phyloP scores from a whole-genome alignment of 441 rosid genomes.

The Populus tomentosa region DNA sequence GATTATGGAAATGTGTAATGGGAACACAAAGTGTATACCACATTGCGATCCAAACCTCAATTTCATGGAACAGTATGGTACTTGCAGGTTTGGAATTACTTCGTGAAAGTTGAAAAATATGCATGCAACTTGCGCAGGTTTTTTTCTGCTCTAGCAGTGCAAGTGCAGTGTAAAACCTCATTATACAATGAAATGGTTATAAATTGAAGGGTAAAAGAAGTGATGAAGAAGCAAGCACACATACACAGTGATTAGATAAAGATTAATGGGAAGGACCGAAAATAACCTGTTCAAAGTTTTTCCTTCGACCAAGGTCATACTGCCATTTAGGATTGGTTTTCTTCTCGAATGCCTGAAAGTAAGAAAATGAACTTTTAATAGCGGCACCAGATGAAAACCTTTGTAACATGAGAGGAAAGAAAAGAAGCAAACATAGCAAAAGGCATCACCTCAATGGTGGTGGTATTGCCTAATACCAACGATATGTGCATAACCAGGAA shows the following conservation, averaged over 20 bases:
- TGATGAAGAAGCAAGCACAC: neutral
- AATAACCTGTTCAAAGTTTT: conserved; percentile 58
- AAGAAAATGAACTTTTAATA: conserved; percentile 3
- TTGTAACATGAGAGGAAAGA: neutral
- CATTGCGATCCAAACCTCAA: neutral
- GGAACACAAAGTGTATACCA: neutral
- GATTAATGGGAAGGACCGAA: neutral
- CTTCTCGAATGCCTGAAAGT: conserved; percentile 76
- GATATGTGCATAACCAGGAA: conserved; percentile 77
- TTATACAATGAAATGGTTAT: neutral
- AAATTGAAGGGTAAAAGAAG: neutral
- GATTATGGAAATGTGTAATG: conserved; percentile 1
- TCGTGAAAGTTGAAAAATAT: conserved; percentile 5
- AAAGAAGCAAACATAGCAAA: neutral
- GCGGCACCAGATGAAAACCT: neutral
- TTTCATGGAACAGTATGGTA: neutral
- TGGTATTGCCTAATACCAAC: conserved; percentile 55
- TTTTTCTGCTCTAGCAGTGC: neutral
- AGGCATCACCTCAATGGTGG: conserved; percentile 79
- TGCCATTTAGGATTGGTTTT: conserved; percentile 64
- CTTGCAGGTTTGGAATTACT: neutral
- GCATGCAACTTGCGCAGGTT: neutral
- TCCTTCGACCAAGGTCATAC: conserved; percentile 46
- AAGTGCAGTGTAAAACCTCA: neutral
- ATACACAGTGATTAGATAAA: neutral